Percentiles rank a stretch among this genome's conserved stretches.
Conservation (phyloP, 169 alveolate genomes). For the Plasmodium yoelii region DNA sequence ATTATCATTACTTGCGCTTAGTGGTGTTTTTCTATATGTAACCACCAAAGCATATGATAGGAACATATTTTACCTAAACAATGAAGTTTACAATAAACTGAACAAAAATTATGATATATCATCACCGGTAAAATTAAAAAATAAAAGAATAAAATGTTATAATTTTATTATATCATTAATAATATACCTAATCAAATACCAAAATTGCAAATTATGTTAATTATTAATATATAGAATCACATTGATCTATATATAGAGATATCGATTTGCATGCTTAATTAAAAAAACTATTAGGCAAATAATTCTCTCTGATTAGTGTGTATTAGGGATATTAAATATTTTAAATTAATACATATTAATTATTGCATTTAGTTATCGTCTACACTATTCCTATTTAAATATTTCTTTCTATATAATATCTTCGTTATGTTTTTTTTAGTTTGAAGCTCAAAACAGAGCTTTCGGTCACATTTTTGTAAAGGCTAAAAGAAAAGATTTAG, state of each 20-base stretch:
- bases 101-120: constrained; percentile 66
- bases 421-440: constrained; percentile 15
- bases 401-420: not conserved
- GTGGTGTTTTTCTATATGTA: constrained; percentile 58
- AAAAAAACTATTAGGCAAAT: too few species aligned
- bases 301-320: too few species aligned
- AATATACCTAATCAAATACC: too few species aligned
- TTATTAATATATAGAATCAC: too few species aligned
- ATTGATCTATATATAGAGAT: too few species aligned
- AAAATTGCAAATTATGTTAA: too few species aligned
- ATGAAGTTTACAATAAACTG: constrained; percentile 65
- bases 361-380: too few species aligned
- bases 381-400: not conserved
- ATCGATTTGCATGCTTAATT: too few species aligned
- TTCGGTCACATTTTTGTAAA: constrained; percentile 50
- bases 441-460: constrained; percentile 77
- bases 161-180: too few species aligned
- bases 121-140: constrained; percentile 50
- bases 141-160: not conserved
- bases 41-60: constrained; percentile 75
- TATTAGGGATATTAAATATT: too few species aligned
- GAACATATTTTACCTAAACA: constrained; percentile 68
- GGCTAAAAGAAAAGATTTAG: constrained; percentile 73
- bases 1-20: constrained; percentile 47
- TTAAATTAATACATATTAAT: too few species aligned